These are phyloP conservation scores for Gnaphalium uliginosum DNA, from an alignment of 129 eudicot species.

Conservation along the genomic window DNA sequence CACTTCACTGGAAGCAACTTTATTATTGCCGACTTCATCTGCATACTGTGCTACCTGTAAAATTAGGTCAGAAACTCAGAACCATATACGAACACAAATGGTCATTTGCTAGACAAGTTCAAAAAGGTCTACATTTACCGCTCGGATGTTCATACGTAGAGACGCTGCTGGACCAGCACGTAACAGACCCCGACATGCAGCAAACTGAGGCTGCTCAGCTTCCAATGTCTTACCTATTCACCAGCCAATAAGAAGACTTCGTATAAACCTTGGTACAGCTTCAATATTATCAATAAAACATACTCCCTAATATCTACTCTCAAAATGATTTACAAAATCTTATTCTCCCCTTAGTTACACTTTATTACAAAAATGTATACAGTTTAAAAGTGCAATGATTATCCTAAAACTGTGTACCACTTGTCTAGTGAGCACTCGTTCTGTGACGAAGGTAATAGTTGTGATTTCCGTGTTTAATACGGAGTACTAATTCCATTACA, in stretches of 20 bases:
- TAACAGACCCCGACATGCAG: conserved; percentile 62
- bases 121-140: conserved; percentile 47
- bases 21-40: conserved; percentile 67
- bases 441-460: too few relatives aligned
- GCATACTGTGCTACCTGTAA: conserved; percentile 94
- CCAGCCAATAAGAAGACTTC: conserved; percentile 22
- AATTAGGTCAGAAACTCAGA: conserved; percentile 11
- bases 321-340: too few relatives aligned
- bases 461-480: too few relatives aligned
- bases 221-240: conserved; percentile 64
- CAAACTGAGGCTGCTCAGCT: conserved; percentile 73
- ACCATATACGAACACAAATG: not conserved
- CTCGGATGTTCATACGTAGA: conserved; percentile 84
- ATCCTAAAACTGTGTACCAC: too few relatives aligned
- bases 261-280: not conserved
- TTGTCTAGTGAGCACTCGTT: too few relatives aligned
- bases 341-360: too few relatives aligned
- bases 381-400: too few relatives aligned
- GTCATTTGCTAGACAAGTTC: not conserved
- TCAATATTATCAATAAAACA: not conserved
- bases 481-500: too few relatives aligned
- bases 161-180: conserved; percentile 91
- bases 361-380: too few relatives aligned
- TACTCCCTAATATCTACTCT: too few relatives aligned
- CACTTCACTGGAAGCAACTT: conserved; percentile 66